phyloP scores from a whole-genome alignment of 2,329 filamentous ascomycete species.

The Venturia aucupariae region DNA sequence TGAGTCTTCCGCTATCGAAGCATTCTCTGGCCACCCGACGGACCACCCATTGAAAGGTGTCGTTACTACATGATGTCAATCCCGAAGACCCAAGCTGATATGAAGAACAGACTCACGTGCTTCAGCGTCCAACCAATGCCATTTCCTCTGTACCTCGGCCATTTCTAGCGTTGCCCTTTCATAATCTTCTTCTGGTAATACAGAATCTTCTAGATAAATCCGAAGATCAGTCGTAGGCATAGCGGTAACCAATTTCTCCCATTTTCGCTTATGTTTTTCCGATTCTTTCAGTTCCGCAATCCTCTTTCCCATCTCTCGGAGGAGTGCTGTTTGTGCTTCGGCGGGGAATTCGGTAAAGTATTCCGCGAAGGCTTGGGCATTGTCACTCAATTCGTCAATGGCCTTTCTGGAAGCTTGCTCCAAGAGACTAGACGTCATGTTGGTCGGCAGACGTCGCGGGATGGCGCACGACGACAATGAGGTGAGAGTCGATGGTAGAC shows the following conservation, averaged over 20 bases:
- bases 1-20: background rate
- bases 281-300: background rate
- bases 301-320: background rate
- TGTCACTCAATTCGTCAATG: background rate
- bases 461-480: background rate
- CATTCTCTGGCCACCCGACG: background rate
- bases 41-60: background rate
- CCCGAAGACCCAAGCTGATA: too few species aligned
- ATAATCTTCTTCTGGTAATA: too few species aligned
- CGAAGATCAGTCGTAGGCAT: background rate
- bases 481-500: background rate
- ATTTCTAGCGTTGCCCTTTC: background rate
- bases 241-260: background rate
- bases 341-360: background rate
- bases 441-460: background rate
- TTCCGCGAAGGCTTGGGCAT: background rate
- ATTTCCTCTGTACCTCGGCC: background rate
- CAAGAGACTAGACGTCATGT: background rate
- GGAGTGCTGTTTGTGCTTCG: background rate
- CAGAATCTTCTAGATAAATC: background rate
- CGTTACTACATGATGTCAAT: background rate
- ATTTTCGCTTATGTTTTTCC: background rate
- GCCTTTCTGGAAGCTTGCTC: background rate
- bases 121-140: background rate
- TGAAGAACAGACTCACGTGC: background rate